Evolutionary conservation across 2,329 filamentous ascomycete species (phyloP), one percentile per base, ranked within the genome.

Genomic region (Trichophyton mentagrophytes): DNA sequence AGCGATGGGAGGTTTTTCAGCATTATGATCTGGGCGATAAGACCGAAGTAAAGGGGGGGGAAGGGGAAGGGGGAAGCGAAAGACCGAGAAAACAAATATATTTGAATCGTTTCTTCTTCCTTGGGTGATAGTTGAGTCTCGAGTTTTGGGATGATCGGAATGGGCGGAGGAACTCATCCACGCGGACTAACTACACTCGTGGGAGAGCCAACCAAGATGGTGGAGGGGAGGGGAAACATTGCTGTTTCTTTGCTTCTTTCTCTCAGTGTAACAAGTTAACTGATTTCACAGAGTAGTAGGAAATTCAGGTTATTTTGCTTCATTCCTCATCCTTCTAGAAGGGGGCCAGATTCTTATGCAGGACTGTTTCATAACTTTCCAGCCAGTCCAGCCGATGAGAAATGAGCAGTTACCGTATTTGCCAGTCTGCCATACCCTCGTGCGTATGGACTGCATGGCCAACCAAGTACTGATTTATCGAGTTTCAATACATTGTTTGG

Each of bases 371-470:
- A 53, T 13, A 53, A 33, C 25, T 5, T 36, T 55, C 25, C 2
- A 20, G 27, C 27, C 51, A 55, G 51, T n/a, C 51, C 51, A 55
- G 51, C 27, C 15, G 27, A 36, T 20, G 51, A 55, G 27, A n/a
- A 13, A 36, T n/a, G 51, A 36, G 51, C 51, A 38, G 30, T 55
- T 55, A 33, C 51, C 51, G 3, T 33, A 55, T 55, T 36, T 20
- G 51, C 51, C 25, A 36, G 51, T 36, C n/a, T 55, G 51, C 51
- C 51, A 55, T 55, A 55, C 51, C 51, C 15, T 55, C n/a, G 27
- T 36, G 51, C 7, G 27, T 30, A 30, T 33, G 49, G 13, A 53
- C 22, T 53, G 22, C 49, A 53, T 22, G 49, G 13, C n/a, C 13
- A 27, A n/a, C 27, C 51, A n/a, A n/a, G 51, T 55, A 36, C 20